Percentiles rank a stretch among this genome's conserved stretches.
Evolutionary conservation across 441 rosid species (phyloP).

Genomic region (Pelargonium myrrhifolium): DNA sequence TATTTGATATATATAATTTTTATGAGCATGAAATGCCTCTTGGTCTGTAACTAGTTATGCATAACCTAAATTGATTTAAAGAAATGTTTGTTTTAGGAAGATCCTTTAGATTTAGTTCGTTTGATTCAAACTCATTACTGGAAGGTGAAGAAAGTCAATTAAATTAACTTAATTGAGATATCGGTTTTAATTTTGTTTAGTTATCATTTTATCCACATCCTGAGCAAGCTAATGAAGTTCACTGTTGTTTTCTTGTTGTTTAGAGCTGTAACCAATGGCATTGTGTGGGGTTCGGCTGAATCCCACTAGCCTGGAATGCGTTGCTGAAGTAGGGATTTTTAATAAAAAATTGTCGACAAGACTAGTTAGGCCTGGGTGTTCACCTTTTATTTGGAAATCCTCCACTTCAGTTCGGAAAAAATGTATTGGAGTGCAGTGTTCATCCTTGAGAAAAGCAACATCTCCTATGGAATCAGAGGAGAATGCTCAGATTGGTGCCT

Average conservation of each 20-base stretch:
- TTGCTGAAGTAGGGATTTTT: constrained; percentile 24
- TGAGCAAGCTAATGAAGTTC: background rate
- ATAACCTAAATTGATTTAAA: too few species aligned
- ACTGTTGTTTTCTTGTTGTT: background rate
- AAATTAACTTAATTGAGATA: too few species aligned
- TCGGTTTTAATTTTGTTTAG: too few species aligned
- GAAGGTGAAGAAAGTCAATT: too few species aligned
- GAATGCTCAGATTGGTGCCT: constrained; percentile 17
- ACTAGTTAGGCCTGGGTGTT: constrained; percentile 20
- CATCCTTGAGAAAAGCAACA: constrained; percentile 29
- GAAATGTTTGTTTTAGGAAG: too few species aligned
- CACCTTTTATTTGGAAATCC: constrained; percentile 19
- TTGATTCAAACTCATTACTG: too few species aligned
- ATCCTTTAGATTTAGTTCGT: too few species aligned
- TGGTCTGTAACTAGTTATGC: too few species aligned
- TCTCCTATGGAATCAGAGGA: constrained; percentile 36
- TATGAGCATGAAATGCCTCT: too few species aligned
- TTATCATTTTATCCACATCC: too few species aligned
- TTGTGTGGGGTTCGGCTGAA: constrained; percentile 32
- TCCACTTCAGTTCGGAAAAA: constrained; percentile 18
- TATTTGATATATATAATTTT: too few species aligned
- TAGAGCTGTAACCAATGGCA: constrained; percentile 40
- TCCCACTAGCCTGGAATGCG: constrained; percentile 26
- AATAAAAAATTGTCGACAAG: constrained; percentile 30
- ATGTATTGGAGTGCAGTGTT: constrained; percentile 28